A percentile compares a stretch with the other conserved stretches of the same genome.
phyloP scores from a whole-genome alignment of 306 rosid species.

The Albizia julibrissin region DNA sequence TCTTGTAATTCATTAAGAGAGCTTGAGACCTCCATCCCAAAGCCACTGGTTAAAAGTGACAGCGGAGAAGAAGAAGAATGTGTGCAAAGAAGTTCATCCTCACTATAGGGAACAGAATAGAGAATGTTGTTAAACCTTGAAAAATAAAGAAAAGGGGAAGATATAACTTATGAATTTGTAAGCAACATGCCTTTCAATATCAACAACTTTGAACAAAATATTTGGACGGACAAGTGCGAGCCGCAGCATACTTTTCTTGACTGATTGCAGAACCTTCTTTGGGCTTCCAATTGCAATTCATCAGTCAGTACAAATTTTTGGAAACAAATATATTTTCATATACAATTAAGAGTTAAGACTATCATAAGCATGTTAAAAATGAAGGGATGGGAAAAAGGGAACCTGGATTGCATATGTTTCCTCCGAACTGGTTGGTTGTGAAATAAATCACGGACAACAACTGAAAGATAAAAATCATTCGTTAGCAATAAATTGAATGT shows the following conservation, averaged over 20 bases:
- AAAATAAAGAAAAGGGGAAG: not conserved
- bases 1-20: slow-evolving; percentile 59
- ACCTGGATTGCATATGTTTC: slow-evolving; percentile 86
- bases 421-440: slow-evolving; percentile 98
- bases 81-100: slow-evolving; percentile 71
- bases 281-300: slow-evolving; percentile 61
- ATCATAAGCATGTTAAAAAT: slow-evolving; percentile 27
- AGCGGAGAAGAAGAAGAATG: slow-evolving; percentile 73
- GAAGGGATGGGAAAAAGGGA: slow-evolving; percentile 26
- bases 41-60: slow-evolving; percentile 64
- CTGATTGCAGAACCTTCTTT: slow-evolving; percentile 78
- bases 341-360: slow-evolving; percentile 35
- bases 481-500: slow-evolving; percentile 29
- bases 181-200: slow-evolving; percentile 72
- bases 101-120: slow-evolving; percentile 48
- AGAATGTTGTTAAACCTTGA: slow-evolving; percentile 33
- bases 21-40: slow-evolving; percentile 62
- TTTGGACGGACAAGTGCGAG: slow-evolving; percentile 68
- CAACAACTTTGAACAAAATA: slow-evolving; percentile 68
- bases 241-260: slow-evolving; percentile 72
- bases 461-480: slow-evolving; percentile 43
- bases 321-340: slow-evolving; percentile 34
- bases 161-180: slow-evolving; percentile 26
- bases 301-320: slow-evolving; percentile 46
- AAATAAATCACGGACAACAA: slow-evolving; percentile 82